A percentile compares a stretch with the other conserved stretches of the same genome.
These are phyloP conservation scores for Coprinellus aureogranulatus DNA, from an alignment of 768 basidiomycete genomes.

Conservation along the genomic window DNA sequence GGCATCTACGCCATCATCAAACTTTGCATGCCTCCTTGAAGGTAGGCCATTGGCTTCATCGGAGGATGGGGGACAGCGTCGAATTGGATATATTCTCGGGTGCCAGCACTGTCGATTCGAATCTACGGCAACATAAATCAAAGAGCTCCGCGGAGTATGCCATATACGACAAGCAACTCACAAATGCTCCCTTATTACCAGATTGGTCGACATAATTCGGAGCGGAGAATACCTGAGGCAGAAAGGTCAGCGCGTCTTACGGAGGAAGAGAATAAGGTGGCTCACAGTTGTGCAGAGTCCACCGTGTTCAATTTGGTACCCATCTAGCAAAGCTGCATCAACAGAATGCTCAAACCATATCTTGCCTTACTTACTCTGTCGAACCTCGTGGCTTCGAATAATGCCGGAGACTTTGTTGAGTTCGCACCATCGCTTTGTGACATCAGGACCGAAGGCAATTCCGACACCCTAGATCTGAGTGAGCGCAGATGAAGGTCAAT, in stretches of 20 bases:
- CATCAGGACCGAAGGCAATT: conserved; percentile 92
- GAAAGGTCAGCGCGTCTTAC: neutral
- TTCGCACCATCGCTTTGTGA: conserved; percentile 86
- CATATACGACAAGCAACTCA: conserved; percentile 35
- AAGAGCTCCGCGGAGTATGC: neutral
- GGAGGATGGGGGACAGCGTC: conserved; percentile 86
- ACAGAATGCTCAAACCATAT: neutral
- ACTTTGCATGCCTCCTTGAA: conserved; percentile 60
- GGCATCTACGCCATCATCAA: conserved; percentile 52
- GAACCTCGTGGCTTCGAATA: conserved; percentile 95
- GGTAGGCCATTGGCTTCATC: conserved; percentile 91
- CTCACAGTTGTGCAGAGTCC: conserved; percentile 90
- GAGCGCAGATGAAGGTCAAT: conserved; percentile 2
- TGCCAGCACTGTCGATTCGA: conserved; percentile 76
- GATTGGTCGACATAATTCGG: conserved; percentile 94
- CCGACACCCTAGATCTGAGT: conserved; percentile 73
- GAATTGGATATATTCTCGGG: conserved; percentile 74
- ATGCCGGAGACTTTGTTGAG: conserved; percentile 84
- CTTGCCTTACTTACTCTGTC: conserved; percentile 58
- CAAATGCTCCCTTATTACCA: conserved; percentile 90
- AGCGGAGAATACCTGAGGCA: conserved; percentile 78
- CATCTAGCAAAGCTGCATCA: conserved; percentile 48
- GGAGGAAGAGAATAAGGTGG: neutral
- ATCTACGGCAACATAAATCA: conserved; percentile 45
- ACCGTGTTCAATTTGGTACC: conserved; percentile 92